Base-by-base conservation (phyloP, 2,329 filamentous ascomycete species). In the Phialemoniopsis sp. region DNA sequence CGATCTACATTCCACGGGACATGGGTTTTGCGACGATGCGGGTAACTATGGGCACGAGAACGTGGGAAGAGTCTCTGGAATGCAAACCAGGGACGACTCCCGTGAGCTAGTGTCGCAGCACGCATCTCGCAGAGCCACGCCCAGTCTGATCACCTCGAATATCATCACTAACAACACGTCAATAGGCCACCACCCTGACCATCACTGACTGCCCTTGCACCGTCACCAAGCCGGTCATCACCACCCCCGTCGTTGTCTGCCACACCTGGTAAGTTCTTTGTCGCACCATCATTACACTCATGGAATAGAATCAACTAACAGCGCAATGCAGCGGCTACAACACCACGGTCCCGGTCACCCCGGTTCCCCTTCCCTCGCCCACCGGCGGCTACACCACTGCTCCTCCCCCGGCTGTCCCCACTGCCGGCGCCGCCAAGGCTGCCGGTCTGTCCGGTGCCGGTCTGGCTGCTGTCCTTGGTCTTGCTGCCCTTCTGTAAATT, bases 161-260 rank as follows among this genome's bases (percentile, higher is more conserved):
- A 19, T 13, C 19, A 30, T 13, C 9, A 29, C 37, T 48, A 71
- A 69, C 60, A 39, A 40, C 44, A 18, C 32, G 16, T 43, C 28
- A 45, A 50, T 37, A 79, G 76, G 65, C 82, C 59, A 82, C 80
- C 60, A 82, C 79, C 60, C 59, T 80, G 47, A 78, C 72, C 51
- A 69, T 82, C 40, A 78, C 78, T 54, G 70, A 83, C 73, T 85
- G 82, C 75, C 77, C 81, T 53, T 85, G 80, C 80, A 87, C 78
- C 57, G 57, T 80, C 64, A 73, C 70, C 67, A 75, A 72, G 68
- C 75, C 78, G 39, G 66, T 80, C 52, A 63, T 65, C 57, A 71
- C 66, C 60, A 66, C 68, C 58, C 67, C 70, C 46, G 60, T 65
- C 34, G 73, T 78, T 34, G 52, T 65, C 60, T 79, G 75, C 75